These are phyloP conservation scores for Ophiosphaerella herpotricha DNA, from an alignment of 2,329 filamentous ascomycete genomes.

Conservation along the genomic window DNA sequence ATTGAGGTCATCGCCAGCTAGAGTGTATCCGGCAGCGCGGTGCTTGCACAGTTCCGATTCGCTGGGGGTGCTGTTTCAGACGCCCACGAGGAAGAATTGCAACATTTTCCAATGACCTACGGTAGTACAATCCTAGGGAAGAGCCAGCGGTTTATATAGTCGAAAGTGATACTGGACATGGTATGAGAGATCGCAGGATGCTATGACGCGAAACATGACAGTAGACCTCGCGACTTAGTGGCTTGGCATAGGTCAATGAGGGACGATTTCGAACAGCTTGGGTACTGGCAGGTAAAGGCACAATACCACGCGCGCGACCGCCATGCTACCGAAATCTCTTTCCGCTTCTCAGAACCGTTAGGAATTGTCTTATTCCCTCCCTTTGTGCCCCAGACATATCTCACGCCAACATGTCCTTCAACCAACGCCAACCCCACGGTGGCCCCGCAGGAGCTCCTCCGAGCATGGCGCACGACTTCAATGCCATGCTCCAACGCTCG, in stretches of 20 bases:
- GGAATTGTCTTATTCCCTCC: conserved; percentile 9
- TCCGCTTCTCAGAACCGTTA: conserved; percentile 27
- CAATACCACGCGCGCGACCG: conserved; percentile 22
- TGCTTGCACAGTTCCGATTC: conserved; percentile 17
- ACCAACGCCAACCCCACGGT: conserved; percentile 34
- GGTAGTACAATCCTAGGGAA: not conserved
- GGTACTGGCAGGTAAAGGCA: conserved; percentile 17
- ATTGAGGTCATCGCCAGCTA: conserved; percentile 64
- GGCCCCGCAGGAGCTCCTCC: conserved; percentile 36
- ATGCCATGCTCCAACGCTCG: conserved; percentile 44
- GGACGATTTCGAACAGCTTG: conserved; percentile 20
- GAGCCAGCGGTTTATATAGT: not conserved
- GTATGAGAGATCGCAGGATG: not conserved
- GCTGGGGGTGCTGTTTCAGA: not conserved
- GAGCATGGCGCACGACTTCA: conserved; percentile 40
- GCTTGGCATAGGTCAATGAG: conserved; percentile 17
- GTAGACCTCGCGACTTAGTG: conserved; percentile 10
- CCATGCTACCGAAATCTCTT: conserved; percentile 33
- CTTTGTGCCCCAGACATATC: conserved; percentile 1
- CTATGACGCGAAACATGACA: not conserved
- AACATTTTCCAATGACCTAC: not conserved
- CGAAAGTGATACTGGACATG: not conserved
- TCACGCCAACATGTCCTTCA: conserved; percentile 30
- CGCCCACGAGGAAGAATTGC: not conserved
- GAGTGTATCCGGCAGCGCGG: not conserved